A percentile compares a stretch with the other conserved stretches of the same genome.
Conservation (phyloP, 306 rosid genomes). For the Trichosanthes truncata region DNA sequence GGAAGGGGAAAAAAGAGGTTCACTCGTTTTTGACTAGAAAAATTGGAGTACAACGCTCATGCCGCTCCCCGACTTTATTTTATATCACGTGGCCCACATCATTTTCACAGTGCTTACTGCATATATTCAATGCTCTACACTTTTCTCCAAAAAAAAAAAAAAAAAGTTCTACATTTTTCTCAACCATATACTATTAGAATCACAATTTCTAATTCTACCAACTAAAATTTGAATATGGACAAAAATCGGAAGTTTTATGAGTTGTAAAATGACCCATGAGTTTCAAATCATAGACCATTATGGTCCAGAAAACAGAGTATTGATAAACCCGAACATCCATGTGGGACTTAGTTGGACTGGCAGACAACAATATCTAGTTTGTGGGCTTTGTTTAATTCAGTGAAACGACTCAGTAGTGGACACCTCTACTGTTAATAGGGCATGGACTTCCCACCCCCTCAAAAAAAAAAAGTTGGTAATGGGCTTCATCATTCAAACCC, state of each 20-base stretch:
- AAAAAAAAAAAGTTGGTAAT: neutral
- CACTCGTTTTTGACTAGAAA: no score
- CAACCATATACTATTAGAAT: neutral
- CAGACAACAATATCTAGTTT: constrained; percentile 3
- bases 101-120: neutral
- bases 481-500: constrained; percentile 7
- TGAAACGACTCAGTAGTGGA: neutral
- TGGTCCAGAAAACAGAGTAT: neutral
- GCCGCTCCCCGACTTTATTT: neutral
- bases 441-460: neutral
- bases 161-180: neutral
- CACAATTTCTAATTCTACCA: neutral
- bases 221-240: neutral
- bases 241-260: neutral
- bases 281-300: neutral
- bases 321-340: neutral
- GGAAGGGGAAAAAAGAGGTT: neutral
- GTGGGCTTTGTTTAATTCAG: neutral
- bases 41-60: neutral
- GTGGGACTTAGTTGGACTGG: constrained; percentile 11
- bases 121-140: neutral
- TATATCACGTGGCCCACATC: neutral
- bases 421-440: neutral
- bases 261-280: neutral
- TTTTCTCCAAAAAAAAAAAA: neutral